Conservation (phyloP, 2,329 filamentous ascomycete genomes). For the Pseudogymnoascus sp. region DNA sequence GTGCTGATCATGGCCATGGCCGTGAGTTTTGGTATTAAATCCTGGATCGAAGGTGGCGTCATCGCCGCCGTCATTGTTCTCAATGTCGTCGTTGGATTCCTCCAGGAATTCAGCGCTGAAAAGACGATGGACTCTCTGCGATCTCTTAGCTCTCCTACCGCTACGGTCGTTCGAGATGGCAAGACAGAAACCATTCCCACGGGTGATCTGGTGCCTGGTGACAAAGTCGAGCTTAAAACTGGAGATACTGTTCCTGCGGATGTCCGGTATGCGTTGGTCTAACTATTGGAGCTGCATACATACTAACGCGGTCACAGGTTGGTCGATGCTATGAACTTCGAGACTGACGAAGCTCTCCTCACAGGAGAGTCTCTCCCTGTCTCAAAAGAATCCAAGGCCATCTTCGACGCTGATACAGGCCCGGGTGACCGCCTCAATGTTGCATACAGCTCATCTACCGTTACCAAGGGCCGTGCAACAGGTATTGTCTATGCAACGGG, state of each 20-base stretch:
- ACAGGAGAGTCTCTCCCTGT: constrained; percentile 57
- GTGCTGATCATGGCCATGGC: constrained; percentile 50
- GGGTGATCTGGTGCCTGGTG: constrained; percentile 47
- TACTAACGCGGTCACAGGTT: constrained; percentile 28
- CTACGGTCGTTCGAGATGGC: constrained; percentile 43
- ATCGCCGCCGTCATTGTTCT: constrained; percentile 49
- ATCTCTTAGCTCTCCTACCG: constrained; percentile 43
- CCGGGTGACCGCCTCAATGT: constrained; percentile 55
- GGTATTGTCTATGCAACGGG: constrained; percentile 55
- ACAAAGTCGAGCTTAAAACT: constrained; percentile 48
- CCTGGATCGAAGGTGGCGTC: constrained; percentile 54
- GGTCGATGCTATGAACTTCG: constrained; percentile 47
- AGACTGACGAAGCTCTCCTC: constrained; percentile 53
- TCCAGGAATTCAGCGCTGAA: constrained; percentile 46
- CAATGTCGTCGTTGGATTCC: constrained; percentile 51
- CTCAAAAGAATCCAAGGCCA: constrained; percentile 41
- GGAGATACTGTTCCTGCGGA: constrained; percentile 38
- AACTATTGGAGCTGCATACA: not conserved
- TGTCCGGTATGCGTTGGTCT: constrained; percentile 24
- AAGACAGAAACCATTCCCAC: constrained; percentile 44
- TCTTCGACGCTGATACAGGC: constrained; percentile 45
- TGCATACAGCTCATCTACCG: constrained; percentile 53
- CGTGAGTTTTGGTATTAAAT: constrained; percentile 49
- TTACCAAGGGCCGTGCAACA: constrained; percentile 53
- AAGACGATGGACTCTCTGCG: constrained; percentile 46